Conservation (phyloP, 805 yeast genomes). For the Blastobotrys mokoenaii region DNA sequence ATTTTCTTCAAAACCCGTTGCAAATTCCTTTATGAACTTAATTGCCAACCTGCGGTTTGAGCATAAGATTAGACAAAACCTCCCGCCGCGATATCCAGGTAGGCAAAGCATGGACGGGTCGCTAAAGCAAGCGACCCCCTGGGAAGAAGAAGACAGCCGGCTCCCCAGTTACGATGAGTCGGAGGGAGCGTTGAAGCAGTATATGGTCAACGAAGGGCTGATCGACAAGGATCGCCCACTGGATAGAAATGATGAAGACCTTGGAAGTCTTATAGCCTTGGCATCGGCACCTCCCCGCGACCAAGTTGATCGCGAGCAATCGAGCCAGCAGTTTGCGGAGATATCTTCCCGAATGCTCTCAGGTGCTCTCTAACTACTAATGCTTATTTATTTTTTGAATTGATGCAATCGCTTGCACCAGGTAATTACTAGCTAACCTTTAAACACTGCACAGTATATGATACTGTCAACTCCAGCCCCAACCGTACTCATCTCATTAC, state of each 20-base stretch:
- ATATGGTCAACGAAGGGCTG: constrained; percentile 8
- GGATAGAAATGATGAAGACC: constrained; percentile 1
- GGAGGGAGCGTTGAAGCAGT: constrained; percentile 16
- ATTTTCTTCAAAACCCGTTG: constrained; percentile 20
- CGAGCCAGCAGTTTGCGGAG: neutral
- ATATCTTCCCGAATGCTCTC: no score
- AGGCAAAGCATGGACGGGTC: neutral
- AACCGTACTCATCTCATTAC: no score
- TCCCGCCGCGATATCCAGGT: constrained; percentile 23
- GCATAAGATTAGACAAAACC: constrained; percentile 23
- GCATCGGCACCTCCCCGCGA: constrained; percentile 1
- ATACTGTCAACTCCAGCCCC: no score
- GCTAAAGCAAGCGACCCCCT: neutral
- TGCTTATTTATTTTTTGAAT: no score
- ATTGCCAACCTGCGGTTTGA: constrained; percentile 27
- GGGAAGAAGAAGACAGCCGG: constrained; percentile 14
- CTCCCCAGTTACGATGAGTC: constrained; percentile 18
- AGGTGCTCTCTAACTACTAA: no score
- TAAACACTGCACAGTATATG: no score
- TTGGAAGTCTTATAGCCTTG: constrained; percentile 1
- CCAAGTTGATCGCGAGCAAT: neutral
- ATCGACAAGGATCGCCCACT: neutral
- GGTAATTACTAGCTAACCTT: no score
- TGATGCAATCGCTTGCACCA: no score
- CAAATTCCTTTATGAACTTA: constrained; percentile 21